Evolutionary conservation across 352 stramenopile species (phyloP).

Genomic region (Phytophthora lateralis): DNA sequence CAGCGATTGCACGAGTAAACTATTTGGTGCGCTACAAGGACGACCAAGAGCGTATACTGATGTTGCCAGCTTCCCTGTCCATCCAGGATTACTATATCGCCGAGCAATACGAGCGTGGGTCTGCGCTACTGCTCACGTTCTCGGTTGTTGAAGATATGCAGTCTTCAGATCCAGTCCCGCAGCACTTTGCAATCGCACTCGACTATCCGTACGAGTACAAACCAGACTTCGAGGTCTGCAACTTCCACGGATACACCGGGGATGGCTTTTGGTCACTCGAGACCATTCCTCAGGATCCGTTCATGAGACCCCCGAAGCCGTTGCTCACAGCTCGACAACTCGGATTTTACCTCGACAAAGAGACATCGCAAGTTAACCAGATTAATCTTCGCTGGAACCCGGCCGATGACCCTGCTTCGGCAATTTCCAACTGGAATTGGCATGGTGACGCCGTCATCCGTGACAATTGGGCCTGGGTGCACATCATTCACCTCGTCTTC

Average conservation of each 20-base stretch:
- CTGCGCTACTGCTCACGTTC: constrained; percentile 28
- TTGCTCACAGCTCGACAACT: constrained; percentile 41
- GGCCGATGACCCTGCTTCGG: constrained; percentile 19
- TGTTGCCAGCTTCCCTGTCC: constrained; percentile 31
- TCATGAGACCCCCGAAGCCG: constrained; percentile 27
- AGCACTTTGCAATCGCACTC: constrained; percentile 32
- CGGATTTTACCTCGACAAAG: constrained; percentile 46
- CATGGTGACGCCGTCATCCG: constrained; percentile 34
- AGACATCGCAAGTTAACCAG: constrained; percentile 48
- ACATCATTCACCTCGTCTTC: constrained; percentile 52
- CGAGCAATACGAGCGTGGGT: constrained; percentile 29
- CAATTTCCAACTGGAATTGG: constrained; percentile 36
- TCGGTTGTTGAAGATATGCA: constrained; percentile 35
- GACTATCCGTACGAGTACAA: constrained; percentile 43
- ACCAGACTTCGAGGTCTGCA: constrained; percentile 32
- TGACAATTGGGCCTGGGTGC: constrained; percentile 61
- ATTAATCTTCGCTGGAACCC: constrained; percentile 35
- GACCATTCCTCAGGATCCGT: constrained; percentile 24
- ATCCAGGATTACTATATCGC: constrained; percentile 43
- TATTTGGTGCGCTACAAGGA: constrained; percentile 38
- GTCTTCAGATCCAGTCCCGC: constrained; percentile 16
- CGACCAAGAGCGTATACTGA: constrained; percentile 24
- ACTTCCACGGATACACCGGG: constrained; percentile 16
- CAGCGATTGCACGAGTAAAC: constrained; percentile 27
- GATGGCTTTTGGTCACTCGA: constrained; percentile 33